phyloP scores from a whole-genome alignment of 495 filamentous ascomycete species.

The Pseudomonodictys pantanalensis region DNA sequence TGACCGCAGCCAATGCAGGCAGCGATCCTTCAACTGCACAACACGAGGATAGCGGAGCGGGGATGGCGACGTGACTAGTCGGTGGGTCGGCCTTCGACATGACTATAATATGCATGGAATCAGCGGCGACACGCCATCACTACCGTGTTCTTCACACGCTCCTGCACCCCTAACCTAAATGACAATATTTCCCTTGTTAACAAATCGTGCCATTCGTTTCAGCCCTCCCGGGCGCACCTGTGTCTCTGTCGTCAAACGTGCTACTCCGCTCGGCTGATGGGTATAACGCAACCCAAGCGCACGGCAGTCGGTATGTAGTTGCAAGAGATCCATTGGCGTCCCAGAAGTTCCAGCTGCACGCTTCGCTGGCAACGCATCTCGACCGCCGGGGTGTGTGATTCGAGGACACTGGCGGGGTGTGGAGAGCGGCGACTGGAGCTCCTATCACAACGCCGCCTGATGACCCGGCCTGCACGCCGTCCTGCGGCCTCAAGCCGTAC shows the following conservation, averaged over 20 bases:
- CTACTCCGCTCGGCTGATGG: constrained; percentile 15
- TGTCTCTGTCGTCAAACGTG: constrained; percentile 22
- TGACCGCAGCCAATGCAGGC: constrained; percentile 23
- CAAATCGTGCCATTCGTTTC: constrained; percentile 22
- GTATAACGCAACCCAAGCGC: constrained; percentile 7
- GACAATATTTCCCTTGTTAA: constrained; percentile 7
- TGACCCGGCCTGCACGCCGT: constrained; percentile 1
- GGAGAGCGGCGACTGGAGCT: constrained; percentile 22
- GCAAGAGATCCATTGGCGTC: constrained; percentile 15
- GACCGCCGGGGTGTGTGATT: constrained; percentile 3
- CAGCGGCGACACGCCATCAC: constrained; percentile 4
- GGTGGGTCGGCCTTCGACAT: constrained; percentile 11
- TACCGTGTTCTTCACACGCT: background rate
- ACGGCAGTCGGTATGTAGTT: constrained; percentile 15
- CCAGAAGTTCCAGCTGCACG: constrained; percentile 21
- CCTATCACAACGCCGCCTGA: constrained; percentile 15
- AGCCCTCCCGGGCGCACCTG: constrained; percentile 22
- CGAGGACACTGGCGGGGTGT: constrained; percentile 13
- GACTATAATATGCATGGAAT: constrained; percentile 26
- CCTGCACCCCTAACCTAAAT: background rate
- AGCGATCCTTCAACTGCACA: constrained; percentile 20
- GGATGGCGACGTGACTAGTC: constrained; percentile 5
- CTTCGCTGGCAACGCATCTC: constrained; percentile 32
- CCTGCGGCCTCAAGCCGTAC: constrained; percentile 20
- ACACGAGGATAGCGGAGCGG: background rate